phyloP scores from a whole-genome alignment of 2,329 filamentous ascomycete species.

The Reticulascus tulasneorum region DNA sequence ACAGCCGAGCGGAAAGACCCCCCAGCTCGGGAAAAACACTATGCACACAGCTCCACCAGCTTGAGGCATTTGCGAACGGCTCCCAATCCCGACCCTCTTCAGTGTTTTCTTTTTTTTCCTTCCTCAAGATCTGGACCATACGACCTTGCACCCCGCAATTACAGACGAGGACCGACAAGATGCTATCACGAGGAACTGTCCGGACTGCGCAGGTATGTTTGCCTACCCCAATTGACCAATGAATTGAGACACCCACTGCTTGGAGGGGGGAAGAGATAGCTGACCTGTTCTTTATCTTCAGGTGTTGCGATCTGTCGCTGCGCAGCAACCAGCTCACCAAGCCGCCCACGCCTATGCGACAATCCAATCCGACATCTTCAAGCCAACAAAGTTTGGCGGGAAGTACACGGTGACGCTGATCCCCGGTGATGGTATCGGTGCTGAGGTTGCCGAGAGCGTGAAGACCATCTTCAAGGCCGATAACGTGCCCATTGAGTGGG shows the following conservation, averaged over 20 bases:
- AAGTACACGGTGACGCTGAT: slow-evolving; percentile 99
- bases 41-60: no score
- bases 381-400: slow-evolving; percentile 96
- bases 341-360: slow-evolving; percentile 66
- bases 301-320: not conserved
- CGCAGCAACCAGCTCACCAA: slow-evolving; percentile 21
- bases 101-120: no score
- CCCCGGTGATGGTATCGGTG: slow-evolving; percentile 97
- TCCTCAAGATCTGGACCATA: not conserved
- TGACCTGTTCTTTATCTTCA: slow-evolving; percentile 3
- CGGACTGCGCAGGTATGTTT: slow-evolving; percentile 54
- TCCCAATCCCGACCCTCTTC: no score
- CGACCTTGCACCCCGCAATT: no score
- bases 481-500: slow-evolving; percentile 98
- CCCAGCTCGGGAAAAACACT: no score
- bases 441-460: slow-evolving; percentile 95
- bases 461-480: slow-evolving; percentile 99
- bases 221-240: slow-evolving; percentile 4
- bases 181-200: slow-evolving; percentile 57
- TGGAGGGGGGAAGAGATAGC: not conserved
- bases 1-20: no score
- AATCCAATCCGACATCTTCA: slow-evolving; percentile 93
- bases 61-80: no score
- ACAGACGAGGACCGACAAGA: slow-evolving; percentile 29
- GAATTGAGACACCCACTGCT: slow-evolving; percentile 2